Conservation (phyloP, 2,329 filamentous ascomycete species). For the Beauveria varroae region DNA sequence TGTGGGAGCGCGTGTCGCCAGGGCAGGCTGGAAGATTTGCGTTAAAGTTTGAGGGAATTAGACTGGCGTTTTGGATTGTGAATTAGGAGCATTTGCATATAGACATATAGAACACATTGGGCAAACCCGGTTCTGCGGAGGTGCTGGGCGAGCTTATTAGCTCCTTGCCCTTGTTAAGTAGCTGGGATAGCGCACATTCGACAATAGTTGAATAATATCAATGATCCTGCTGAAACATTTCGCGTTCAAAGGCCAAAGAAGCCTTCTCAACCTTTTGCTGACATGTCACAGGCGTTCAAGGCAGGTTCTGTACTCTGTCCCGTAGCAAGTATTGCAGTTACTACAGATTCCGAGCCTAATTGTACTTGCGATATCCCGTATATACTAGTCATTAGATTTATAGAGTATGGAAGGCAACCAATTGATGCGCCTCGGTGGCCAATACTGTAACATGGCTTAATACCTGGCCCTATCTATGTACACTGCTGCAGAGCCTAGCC, state of each 20-base stretch:
- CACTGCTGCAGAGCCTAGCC: neutral
- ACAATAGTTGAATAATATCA: too few species aligned
- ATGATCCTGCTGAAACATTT: too few species aligned
- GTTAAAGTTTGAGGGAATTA: constrained; percentile 3
- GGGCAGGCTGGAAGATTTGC: constrained; percentile 18
- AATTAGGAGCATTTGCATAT: neutral
- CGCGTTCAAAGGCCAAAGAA: too few species aligned
- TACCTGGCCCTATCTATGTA: neutral
- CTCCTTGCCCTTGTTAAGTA: too few species aligned
- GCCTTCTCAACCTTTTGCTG: too few species aligned
- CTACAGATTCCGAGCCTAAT: too few species aligned
- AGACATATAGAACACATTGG: neutral
- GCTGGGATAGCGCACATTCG: too few species aligned
- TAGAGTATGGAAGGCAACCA: neutral
- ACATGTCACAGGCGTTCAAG: too few species aligned
- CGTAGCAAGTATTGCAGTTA: too few species aligned
- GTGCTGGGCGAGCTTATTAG: too few species aligned
- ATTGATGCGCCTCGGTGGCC: constrained; percentile 4
- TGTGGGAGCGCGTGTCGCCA: constrained; percentile 36
- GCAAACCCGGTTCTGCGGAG: neutral
- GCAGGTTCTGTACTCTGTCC: too few species aligned
- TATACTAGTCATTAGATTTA: neutral
- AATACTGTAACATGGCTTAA: neutral
- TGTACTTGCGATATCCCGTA: neutral
- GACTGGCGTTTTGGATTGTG: neutral